phyloP scores from a whole-genome alignment of 495 filamentous ascomycete species.

The Trichoderma reesei region DNA sequence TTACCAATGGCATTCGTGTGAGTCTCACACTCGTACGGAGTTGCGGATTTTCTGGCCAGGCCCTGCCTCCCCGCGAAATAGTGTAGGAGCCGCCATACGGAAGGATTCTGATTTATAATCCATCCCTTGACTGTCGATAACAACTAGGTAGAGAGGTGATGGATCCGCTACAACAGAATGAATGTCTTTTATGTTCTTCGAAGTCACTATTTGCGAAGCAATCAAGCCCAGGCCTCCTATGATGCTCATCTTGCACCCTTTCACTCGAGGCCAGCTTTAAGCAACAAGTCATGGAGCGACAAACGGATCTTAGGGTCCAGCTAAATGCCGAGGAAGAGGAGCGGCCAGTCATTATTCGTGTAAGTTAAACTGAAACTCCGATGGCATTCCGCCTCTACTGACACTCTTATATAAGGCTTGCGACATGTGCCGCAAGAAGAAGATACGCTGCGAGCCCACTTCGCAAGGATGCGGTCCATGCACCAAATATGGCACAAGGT shows the following conservation, averaged over 20 bases:
- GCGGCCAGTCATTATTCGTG: not conserved
- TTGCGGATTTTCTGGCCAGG: too few species aligned
- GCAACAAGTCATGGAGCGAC: not conserved
- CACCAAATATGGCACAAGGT: conserved; percentile 3
- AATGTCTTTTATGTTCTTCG: not conserved
- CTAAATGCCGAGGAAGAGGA: not conserved
- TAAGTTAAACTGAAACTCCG: not conserved
- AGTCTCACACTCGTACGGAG: too few species aligned
- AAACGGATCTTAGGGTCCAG: not conserved
- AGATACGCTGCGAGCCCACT: conserved; percentile 11
- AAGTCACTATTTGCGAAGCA: not conserved
- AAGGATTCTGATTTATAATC: conserved; percentile 6
- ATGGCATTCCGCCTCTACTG: not conserved
- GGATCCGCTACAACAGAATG: not conserved
- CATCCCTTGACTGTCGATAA: not conserved
- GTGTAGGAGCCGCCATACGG: not conserved
- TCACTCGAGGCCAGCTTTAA: not conserved
- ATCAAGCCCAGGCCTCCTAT: not conserved
- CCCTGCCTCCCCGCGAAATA: not conserved
- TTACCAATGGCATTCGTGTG: too few species aligned
- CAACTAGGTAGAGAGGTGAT: not conserved
- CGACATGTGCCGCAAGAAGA: conserved; percentile 9
- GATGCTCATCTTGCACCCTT: not conserved
- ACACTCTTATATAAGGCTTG: not conserved
- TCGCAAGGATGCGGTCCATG: conserved; percentile 1